Base-by-base conservation (phyloP, 2,329 filamentous ascomycete species). In the Sclerotinia nivalis region DNA sequence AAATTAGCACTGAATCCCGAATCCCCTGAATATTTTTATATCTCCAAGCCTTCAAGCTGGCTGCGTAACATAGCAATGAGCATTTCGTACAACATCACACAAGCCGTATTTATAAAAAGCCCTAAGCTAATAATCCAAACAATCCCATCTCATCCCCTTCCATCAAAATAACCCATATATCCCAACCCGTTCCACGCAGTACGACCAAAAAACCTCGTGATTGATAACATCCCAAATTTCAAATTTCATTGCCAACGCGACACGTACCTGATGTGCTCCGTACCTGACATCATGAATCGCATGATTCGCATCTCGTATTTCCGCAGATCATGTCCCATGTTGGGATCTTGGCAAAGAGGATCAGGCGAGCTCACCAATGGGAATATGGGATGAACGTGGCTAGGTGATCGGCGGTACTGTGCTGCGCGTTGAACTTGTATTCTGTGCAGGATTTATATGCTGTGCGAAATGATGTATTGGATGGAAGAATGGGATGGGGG, bases 261-360 rank as follows among this genome's bases (percentile, higher is more conserved):
- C 20, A 56, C 34, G 10, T 22, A 22, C 54, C 31, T 34, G 54
- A 56, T n/a, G 13, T 43, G 40, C 40, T 1, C 54, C 54, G 31
- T 37, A 56, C 54, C 54, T 56, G 54, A 56, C 54, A 56, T 56
- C 54, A 56, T 56, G 28, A 56, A 56, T 43, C 56, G 12, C 22
- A 59, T 43, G 13, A 31, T 34, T 43, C 40, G 13, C 40, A 43
- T 43, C 56, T 59, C 56, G 56, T 59, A 59, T 59, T 59, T 12
- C n/a, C n/a, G 56, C 56, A 59, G 56, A 59, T 59, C 56, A 34
- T 9, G 12, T 13, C 37, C 55, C 15, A 34, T 22, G 34, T 37
- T 58, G 31, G 55, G 37, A 22, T 34, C 55, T 58, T 58, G 55
- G 55, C 55, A 40, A 15, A n/a, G 20, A 58, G 55, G 55, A 58